Evolutionary conservation across 805 yeast species (phyloP).

Genomic region (Starmerella scarabaei): DNA sequence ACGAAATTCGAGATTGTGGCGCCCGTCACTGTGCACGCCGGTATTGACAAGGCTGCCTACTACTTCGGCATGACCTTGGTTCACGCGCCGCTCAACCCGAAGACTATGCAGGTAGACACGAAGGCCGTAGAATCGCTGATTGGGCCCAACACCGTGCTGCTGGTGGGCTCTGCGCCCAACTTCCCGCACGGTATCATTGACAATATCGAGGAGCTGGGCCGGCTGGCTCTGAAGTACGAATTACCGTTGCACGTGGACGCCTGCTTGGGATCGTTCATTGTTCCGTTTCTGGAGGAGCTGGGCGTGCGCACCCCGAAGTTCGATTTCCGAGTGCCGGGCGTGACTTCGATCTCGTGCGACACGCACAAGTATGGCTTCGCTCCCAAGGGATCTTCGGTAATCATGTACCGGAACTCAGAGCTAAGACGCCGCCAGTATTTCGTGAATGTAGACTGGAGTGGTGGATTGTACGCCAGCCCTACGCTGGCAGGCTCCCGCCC

Average conservation of each 20-base stretch:
- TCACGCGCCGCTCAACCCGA: slow-evolving; percentile 63
- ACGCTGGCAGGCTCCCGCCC: slow-evolving; percentile 95
- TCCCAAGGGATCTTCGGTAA: slow-evolving; percentile 88
- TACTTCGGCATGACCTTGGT: slow-evolving; percentile 79
- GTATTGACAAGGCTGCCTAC: slow-evolving; percentile 81
- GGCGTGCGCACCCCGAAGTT: slow-evolving; percentile 41
- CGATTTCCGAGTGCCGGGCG: slow-evolving; percentile 76
- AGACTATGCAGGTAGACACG: slow-evolving; percentile 54
- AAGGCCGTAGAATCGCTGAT: slow-evolving; percentile 49
- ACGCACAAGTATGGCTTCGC: slow-evolving; percentile 99
- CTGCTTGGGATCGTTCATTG: slow-evolving; percentile 85
- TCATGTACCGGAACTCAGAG: slow-evolving; percentile 65
- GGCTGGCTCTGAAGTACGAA: slow-evolving; percentile 48
- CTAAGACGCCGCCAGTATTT: slow-evolving; percentile 75
- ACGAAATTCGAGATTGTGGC: slow-evolving; percentile 74
- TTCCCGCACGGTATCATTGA: slow-evolving; percentile 95
- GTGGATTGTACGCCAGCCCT: slow-evolving; percentile 93
- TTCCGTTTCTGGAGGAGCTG: slow-evolving; percentile 60
- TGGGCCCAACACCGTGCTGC: slow-evolving; percentile 64
- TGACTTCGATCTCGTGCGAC: slow-evolving; percentile 97
- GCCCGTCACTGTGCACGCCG: slow-evolving; percentile 87
- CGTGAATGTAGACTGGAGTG: slow-evolving; percentile 73
- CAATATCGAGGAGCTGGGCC: slow-evolving; percentile 61
- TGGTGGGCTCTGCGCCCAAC: slow-evolving; percentile 93
- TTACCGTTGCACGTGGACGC: slow-evolving; percentile 93